These are phyloP conservation scores for Diaporthe sp. DNA, from an alignment of 2,329 filamentous ascomycete genomes.

Conservation along the genomic window DNA sequence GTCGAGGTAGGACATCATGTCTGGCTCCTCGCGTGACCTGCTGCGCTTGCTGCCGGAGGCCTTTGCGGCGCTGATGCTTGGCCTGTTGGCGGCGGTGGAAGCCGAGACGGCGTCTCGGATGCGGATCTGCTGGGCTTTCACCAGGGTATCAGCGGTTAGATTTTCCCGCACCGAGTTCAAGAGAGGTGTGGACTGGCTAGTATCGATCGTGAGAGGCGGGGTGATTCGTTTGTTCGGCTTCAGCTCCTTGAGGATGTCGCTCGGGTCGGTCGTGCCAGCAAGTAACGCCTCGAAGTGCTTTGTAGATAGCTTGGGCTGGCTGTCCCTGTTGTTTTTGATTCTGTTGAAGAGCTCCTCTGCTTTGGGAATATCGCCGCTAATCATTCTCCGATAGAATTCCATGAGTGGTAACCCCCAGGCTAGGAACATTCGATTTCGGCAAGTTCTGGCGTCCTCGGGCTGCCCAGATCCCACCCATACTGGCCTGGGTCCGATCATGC, in stretches of 20 bases:
- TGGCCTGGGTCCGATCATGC: not conserved
- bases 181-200: not conserved
- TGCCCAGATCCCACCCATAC: not conserved
- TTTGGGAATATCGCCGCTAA: not conserved
- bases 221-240: too few species aligned
- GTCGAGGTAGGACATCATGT: not conserved
- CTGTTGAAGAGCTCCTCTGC: not conserved
- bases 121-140: not conserved
- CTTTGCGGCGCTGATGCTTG: not conserved
- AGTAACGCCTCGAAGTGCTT: not conserved
- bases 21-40: not conserved
- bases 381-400: not conserved
- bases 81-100: not conserved
- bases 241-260: not conserved
- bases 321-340: not conserved
- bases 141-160: not conserved
- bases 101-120: not conserved
- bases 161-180: not conserved
- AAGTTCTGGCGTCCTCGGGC: not conserved
- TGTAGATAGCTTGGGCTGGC: accelerated
- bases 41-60: not conserved
- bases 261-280: not conserved
- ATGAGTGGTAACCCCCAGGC: not conserved
- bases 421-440: conserved; percentile 2
- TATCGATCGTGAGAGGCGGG: not conserved